Base-by-base conservation (phyloP, 129 eudicot genomes). In the Helianthus annuus region DNA sequence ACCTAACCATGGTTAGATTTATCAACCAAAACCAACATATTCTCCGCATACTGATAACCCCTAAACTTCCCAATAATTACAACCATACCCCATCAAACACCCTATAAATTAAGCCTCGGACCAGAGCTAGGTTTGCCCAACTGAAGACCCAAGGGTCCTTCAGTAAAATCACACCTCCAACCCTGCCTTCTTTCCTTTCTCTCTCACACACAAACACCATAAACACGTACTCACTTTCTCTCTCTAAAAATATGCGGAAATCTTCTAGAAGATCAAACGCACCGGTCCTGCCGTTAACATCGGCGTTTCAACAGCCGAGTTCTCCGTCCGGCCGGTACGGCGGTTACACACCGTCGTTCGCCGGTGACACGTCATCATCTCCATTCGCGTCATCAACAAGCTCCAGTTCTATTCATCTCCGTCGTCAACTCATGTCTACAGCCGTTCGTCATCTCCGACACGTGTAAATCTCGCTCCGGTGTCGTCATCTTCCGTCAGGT, bases 61-160 rank as follows among this genome's bases (percentile, higher is more conserved):
- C 62, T 12, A 22, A 75, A 72, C 40, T 22, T 64, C 36, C 46
- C 2, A 6, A 75, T 66, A 86, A 62, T 83, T 75, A 77, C 96
- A 7, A 62, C 7, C 14, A 24, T 52, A 62, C 87, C 92, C 75
- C 53, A n/a, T 19, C n/a, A 4, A 3, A 46, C 61, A 77, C n/a
- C 70, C 97, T 91, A 91, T 91, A 91, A 85, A 85, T 83, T 54
- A 38, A 66, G 64, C 84, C 67, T 81, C 81, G 72, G 69, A 83
- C 78, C 80, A 76, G 81, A 81, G 89, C 75, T 83, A 85, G 84
- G 97, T 91, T 91, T 90, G 97, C 97, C 89, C 77, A 87, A 87
- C 87, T 87, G 97, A 87, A 83, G 87, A 83, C 85, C 91, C 97
- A 66, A 76, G 78, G 81, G 88, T 87, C 84, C 86, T 85, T 83